Base-by-base conservation (phyloP, 768 basidiomycete species). In the Filobasidium floriforme region DNA sequence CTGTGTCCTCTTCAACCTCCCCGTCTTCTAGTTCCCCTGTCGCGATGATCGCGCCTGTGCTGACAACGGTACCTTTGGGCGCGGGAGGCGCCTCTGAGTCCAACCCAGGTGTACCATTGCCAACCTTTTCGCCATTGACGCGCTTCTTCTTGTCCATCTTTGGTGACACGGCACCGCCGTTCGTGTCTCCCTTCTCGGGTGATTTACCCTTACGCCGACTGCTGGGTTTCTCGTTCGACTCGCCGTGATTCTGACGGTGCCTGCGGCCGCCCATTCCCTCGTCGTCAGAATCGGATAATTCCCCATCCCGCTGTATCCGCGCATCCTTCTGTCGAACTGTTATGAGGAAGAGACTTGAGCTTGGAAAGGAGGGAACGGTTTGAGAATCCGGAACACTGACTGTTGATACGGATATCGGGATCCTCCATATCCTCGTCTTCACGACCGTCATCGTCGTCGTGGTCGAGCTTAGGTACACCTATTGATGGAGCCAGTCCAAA, bases 271-370 rank as follows among this genome's bases (percentile, higher is more conserved):
- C 92, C 71, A 89, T 88, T 19, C 91, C 93, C 79, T 99, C 96
- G 75, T 99, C 96, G 70, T 99, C 96, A 1, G 96, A 98, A 77
- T 99, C 96, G 7, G 92, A 96, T 14, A 96, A 83, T 73, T 93
- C 90, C 24, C 88, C 89, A 46, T 94, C 91, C 5, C 84, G 85
- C 76, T 92, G 92, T 68, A 88, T 83, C 26, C 87, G 83, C 26
- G 86, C 84, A 75, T 99, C 94, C 41, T 92, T 84, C 10, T 91
- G 79, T 18, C 87, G 84, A 71, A 84, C 81, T 82, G 69, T 22
- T 14, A n/a, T 0, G 19, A 22, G 19, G 59, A 14, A 28, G 37
- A 14, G 29, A 65, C 28, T 12, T 41, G 40, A 49, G 9, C 29
- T 29, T 64, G 46, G 40, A 1, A 26, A 5, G 49, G 9, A 37